These are phyloP conservation scores for Heritiera fomes DNA, from an alignment of 345 rosid genomes.

Conservation along the genomic window DNA sequence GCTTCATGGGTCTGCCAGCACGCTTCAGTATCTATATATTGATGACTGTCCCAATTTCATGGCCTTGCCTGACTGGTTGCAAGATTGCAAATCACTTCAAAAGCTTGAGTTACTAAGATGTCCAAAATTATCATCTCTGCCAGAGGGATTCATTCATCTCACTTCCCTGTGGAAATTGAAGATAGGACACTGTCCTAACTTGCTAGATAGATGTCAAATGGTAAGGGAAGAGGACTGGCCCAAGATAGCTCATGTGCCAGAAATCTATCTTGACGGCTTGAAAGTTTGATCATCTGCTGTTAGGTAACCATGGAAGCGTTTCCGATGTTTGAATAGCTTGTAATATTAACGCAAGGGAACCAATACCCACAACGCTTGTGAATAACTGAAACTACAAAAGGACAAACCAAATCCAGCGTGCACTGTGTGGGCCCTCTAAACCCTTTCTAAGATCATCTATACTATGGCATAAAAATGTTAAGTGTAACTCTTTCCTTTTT, in stretches of 20 bases:
- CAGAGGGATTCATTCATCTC: neutral
- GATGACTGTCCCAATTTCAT: constrained; percentile 1
- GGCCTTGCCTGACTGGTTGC: neutral
- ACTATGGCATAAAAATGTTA: no score
- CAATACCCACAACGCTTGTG: no score
- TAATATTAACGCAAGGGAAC: no score
- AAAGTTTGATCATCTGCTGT: neutral
- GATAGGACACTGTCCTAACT: neutral
- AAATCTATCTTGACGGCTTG: constrained; percentile 5
- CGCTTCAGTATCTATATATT: neutral
- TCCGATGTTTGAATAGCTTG: no score
- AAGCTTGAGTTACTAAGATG: constrained; percentile 1
- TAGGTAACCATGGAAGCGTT: neutral
- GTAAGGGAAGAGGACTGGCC: neutral
- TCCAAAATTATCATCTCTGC: neutral
- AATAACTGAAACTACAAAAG: no score
- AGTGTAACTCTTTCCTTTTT: no score
- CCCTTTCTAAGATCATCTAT: no score
- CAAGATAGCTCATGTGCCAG: constrained; percentile 4
- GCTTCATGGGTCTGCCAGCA: neutral
- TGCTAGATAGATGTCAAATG: constrained; percentile 1
- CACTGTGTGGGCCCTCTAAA: no score
- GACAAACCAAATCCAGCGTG: no score
- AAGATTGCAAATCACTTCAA: neutral
- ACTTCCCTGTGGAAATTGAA: neutral